Evolutionary conservation across 2,329 filamentous ascomycete species (phyloP).

Genomic region (Penicillium sp.): DNA sequence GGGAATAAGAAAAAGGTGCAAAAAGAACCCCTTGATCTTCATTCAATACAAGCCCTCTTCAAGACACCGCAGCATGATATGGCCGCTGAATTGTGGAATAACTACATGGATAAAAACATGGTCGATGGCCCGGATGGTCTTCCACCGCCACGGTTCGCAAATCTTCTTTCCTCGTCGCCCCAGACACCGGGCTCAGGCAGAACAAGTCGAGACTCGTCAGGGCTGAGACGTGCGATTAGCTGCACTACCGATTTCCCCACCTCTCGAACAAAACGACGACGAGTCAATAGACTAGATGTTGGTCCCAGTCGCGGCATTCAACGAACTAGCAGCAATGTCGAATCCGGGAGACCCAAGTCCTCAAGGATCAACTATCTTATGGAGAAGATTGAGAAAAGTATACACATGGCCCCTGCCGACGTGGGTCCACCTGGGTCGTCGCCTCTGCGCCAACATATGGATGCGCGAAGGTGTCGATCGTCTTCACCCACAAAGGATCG

Average conservation of each 20-base stretch:
- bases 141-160: constrained; percentile 58
- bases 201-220: constrained; percentile 45
- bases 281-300: constrained; percentile 49
- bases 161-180: constrained; percentile 69
- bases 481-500: constrained; percentile 33
- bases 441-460: constrained; percentile 38
- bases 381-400: constrained; percentile 60
- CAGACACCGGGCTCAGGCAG: constrained; percentile 56
- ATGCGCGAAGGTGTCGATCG: constrained; percentile 31
- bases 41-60: constrained; percentile 57
- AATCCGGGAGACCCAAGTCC: constrained; percentile 40
- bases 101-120: constrained; percentile 60
- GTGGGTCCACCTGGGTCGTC: constrained; percentile 44
- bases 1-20: constrained; percentile 37
- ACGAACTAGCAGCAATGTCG: constrained; percentile 41
- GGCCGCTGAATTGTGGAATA: constrained; percentile 73
- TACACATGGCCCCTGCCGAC: constrained; percentile 36
- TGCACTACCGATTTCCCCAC: constrained; percentile 68
- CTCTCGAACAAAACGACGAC: constrained; percentile 61
- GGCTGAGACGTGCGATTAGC: constrained; percentile 64
- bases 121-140: constrained; percentile 47
- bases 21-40: constrained; percentile 54
- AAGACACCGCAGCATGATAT: constrained; percentile 70
- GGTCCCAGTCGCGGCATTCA: constrained; percentile 48
- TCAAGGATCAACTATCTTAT: constrained; percentile 58